Conservation (phyloP, 2,329 filamentous ascomycete genomes). For the Pseudopithomyces maydicus region DNA sequence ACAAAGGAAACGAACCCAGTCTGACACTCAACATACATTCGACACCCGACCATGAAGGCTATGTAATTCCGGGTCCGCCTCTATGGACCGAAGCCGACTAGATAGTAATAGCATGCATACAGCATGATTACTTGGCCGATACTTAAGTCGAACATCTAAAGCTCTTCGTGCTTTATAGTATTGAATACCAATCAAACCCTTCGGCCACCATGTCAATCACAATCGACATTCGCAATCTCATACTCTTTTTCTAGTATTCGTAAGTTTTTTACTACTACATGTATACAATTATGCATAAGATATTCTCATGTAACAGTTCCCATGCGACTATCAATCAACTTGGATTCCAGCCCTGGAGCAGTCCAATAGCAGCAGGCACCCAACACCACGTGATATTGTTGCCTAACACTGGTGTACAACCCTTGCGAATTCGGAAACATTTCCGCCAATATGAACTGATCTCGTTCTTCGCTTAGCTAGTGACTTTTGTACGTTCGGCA, state of each 20-base stretch:
- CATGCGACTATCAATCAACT: too few species aligned
- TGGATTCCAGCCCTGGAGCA: too few species aligned
- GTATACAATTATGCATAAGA: too few species aligned
- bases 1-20: conserved; percentile 47
- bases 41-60: conserved; percentile 21
- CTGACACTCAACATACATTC: conserved; percentile 39
- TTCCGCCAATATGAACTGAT: neutral
- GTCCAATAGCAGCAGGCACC: neutral
- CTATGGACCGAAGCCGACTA: conserved; percentile 19
- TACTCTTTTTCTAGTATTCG: too few species aligned
- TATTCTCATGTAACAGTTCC: too few species aligned
- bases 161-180: neutral
- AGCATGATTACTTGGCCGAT: neutral
- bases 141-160: neutral
- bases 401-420: neutral
- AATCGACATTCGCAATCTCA: too few species aligned
- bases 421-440: neutral
- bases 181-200: too few species aligned
- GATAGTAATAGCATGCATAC: neutral
- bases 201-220: too few species aligned
- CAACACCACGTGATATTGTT: neutral
- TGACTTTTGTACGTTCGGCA: too few species aligned
- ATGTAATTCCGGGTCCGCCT: conserved; percentile 35
- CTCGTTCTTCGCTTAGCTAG: too few species aligned
- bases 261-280: too few species aligned